Evolutionary conservation across 768 basidiomycete species (phyloP).

Genomic region (Cystofilobasidium ferigula): DNA sequence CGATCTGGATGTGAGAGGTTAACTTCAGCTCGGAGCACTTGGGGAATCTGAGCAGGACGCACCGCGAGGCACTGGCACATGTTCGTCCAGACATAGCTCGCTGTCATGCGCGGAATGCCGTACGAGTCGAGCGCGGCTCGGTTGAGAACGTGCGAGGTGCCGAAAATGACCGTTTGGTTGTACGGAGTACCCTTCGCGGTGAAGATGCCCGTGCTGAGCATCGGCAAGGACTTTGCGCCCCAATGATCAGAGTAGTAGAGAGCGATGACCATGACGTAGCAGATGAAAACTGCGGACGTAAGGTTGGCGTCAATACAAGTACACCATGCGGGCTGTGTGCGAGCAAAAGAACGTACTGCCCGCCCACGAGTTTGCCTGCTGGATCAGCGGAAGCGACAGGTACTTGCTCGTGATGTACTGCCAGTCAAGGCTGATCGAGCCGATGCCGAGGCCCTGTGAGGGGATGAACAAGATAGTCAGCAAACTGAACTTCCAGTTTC

Average conservation of each 20-base stretch:
- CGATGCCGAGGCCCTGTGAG: constrained; percentile 9
- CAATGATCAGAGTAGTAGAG: constrained; percentile 58
- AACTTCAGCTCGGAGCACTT: constrained; percentile 36
- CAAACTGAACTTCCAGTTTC: too few species aligned
- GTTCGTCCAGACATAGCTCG: constrained; percentile 37
- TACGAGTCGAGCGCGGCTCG: constrained; percentile 47
- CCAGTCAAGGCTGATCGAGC: constrained; percentile 17
- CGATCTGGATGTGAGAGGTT: constrained; percentile 42
- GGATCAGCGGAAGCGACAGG: constrained; percentile 16
- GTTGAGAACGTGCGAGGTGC: constrained; percentile 47
- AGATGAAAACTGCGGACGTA: constrained; percentile 36
- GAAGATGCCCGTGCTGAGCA: constrained; percentile 46
- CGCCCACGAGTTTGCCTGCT: constrained; percentile 49
- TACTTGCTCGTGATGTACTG: constrained; percentile 19
- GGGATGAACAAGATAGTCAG: too few species aligned
- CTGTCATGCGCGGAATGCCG: constrained; percentile 46
- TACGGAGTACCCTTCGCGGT: constrained; percentile 45
- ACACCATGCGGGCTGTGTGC: too few species aligned
- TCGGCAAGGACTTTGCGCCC: constrained; percentile 49
- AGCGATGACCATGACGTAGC: constrained; percentile 47
- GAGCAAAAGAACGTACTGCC: constrained; percentile 43
- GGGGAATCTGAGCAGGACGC: constrained; percentile 39
- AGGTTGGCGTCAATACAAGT: too few species aligned
- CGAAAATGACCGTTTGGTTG: constrained; percentile 49
- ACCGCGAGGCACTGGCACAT: constrained; percentile 24